phyloP scores from a whole-genome alignment of 2,329 filamentous ascomycete species.

The Neonectria coccinea region DNA sequence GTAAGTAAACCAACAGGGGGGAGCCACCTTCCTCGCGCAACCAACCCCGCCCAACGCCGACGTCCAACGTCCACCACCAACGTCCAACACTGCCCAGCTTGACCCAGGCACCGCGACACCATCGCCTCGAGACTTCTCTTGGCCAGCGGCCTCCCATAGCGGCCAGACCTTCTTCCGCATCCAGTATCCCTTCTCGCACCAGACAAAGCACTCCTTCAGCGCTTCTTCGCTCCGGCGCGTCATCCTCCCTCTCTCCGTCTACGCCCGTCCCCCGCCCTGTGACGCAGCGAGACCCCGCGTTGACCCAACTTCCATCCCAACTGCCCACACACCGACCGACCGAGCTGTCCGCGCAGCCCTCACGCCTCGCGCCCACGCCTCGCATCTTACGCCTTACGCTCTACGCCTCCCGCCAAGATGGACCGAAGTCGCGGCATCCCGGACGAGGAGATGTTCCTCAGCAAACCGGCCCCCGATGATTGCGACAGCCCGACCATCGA shows the following conservation, averaged over 20 bases:
- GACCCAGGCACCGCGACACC: slow-evolving; percentile 4
- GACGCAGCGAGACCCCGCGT: slow-evolving; percentile 20
- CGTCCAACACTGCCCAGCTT: slow-evolving; percentile 11
- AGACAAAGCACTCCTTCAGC: slow-evolving; percentile 15
- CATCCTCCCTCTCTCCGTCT: slow-evolving; percentile 6
- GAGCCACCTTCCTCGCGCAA: slow-evolving; percentile 30
- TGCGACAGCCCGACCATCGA: slow-evolving; percentile 83
- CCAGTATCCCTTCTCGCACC: background rate
- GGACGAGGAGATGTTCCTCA: slow-evolving; percentile 87
- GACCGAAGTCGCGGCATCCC: slow-evolving; percentile 72
- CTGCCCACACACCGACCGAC: slow-evolving; percentile 2
- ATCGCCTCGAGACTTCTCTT: slow-evolving; percentile 18
- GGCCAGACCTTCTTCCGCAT: background rate
- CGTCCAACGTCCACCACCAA: slow-evolving; percentile 24
- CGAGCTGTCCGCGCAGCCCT: slow-evolving; percentile 12
- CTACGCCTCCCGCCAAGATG: slow-evolving; percentile 52
- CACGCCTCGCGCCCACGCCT: slow-evolving; percentile 3
- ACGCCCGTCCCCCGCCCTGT: slow-evolving; percentile 3
- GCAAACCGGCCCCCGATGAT: slow-evolving; percentile 62
- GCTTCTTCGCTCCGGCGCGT: slow-evolving; percentile 17
- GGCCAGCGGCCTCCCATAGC: slow-evolving; percentile 8
- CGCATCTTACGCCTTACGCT: slow-evolving; percentile 10
- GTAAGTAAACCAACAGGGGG: slow-evolving; percentile 30
- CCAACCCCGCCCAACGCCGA: slow-evolving; percentile 41
- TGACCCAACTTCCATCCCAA: slow-evolving; percentile 1